Percentiles rank a stretch among this genome's conserved stretches.
Evolutionary conservation across 108 stramenopile genomes (phyloP).

Genomic region (Discostella stelligeroides): DNA sequence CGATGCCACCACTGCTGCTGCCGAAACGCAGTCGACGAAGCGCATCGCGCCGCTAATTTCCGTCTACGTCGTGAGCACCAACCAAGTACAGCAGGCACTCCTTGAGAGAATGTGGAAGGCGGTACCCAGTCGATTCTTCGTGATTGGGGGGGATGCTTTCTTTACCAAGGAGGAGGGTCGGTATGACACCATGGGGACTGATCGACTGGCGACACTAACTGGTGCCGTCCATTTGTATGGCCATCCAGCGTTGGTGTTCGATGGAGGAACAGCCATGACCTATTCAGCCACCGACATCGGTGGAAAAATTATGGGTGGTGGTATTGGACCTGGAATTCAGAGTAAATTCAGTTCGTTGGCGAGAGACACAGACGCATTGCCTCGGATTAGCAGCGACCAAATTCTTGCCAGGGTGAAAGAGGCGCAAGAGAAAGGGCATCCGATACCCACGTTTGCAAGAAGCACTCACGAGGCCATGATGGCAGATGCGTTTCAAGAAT

Average conservation of each 20-base stretch:
- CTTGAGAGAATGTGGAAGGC: conserved; percentile 45
- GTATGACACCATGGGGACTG: conserved; percentile 74
- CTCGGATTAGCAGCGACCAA: conserved; percentile 37
- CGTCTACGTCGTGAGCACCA: conserved; percentile 70
- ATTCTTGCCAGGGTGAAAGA: conserved; percentile 33
- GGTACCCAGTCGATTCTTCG: conserved; percentile 56
- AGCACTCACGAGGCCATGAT: conserved; percentile 71
- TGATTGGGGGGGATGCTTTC: conserved; percentile 65
- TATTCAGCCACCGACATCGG: conserved; percentile 62
- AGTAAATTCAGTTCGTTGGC: conserved; percentile 51
- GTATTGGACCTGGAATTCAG: conserved; percentile 65
- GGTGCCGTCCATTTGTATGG: conserved; percentile 57
- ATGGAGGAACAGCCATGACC: conserved; percentile 76
- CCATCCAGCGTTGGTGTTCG: conserved; percentile 62
- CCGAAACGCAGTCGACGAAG: conserved; percentile 9
- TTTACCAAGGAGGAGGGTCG: conserved; percentile 58
- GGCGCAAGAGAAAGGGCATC: conserved; percentile 27
- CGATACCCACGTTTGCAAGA: conserved; percentile 52
- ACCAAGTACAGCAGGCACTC: conserved; percentile 35
- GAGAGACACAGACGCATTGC: conserved; percentile 60
- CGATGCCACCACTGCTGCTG: conserved; percentile 28
- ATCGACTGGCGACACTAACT: conserved; percentile 58
- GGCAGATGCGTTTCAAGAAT: conserved; percentile 51
- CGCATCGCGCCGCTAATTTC: conserved; percentile 30
- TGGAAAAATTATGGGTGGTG: conserved; percentile 75